Base-by-base conservation (phyloP, 306 rosid species). In the Luffa acutangula region DNA sequence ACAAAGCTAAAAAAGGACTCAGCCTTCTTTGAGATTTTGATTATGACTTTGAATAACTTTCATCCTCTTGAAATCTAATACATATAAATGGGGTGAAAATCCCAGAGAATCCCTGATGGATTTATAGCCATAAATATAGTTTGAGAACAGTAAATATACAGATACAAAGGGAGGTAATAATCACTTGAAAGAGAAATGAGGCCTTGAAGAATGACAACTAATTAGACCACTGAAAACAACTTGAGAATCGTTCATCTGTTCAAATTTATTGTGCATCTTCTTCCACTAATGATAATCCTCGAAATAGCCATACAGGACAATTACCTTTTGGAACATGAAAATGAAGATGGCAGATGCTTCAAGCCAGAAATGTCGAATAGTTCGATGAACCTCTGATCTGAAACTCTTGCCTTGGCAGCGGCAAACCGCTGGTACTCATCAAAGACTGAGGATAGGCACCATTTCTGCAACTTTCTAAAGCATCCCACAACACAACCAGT, bases 401-500 rank as follows among this genome's bases (percentile, higher is more conserved):
- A 86, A 83, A 93, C 88, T 90, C 99, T 88, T 70, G 99, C 94
- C 87, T 96, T 96, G 5, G 99, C 96, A 14, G 99, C 99, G 48
- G 99, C 98, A 83, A 91, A 96, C 4, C 98, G 90, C 80, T 89
- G 97, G 88, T 96, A 96, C 84, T 96, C 99, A 4, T 89, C 93
- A 78, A 96, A 93, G 1, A 96, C 91, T 41, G 99, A 96, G 20
- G 99, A 78, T 75, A 96, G 86, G 80, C 99, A 96, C 99, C 99
- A 96, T 75, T 85, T 89, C 81, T 96, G 99, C 82, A 93, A 52
- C 72, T 93, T 96, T 80, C 99, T 91, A 64, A 91, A 85, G 94
- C 99, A 96, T 70, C 99, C 99, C 42, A 96, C 99, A 0, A 96
- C 62, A 51, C 99, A 96, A 79, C 99, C 99, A 9, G 99, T 96